Evolutionary conservation across 73 alveolate genomes (phyloP), one percentile per base, ranked within the genome.

Genomic region (Paramecium primaurelia): DNA sequence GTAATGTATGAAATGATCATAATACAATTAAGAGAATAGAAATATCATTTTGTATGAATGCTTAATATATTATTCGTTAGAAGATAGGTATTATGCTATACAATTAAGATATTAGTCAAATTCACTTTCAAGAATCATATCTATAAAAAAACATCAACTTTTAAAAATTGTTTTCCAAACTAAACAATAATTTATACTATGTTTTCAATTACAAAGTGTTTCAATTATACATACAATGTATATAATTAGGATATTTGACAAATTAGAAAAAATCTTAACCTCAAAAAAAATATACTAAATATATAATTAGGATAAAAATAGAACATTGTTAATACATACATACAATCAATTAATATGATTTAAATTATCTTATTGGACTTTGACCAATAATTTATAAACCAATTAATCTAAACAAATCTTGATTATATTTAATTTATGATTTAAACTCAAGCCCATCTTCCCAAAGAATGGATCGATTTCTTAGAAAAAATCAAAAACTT

Each of bases 361-460:
- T 64, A 16, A 64, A 64, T 32, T 34, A 64, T 32, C 47, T 32
- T 28, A 64, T 64, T 32, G 51, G 30, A 64, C 32, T 14, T 64
- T 28, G 9, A 28, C 51, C 18, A 22, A 32, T 64, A 64, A 25
- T 64, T 64, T 64, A 64, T 64, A 64, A 64, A 64, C 49, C 20
- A 6, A 64, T 32, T 64, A 28, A 28, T 34, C 45, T 32, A 64
- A 64, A 14, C 84, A 34, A 64, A 64, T 64, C 84, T 64, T 64
- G 84, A 64, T 64, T 64, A 64, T 64, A 64, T 64, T 64, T 32
- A 64, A 64, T 64, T 64, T 64, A 64, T 64, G 84, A 64, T 28
- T 64, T 64, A 64, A 64, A 64, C 84, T 25, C 12, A 28, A 64
- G 47, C 42, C 49, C 84, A 64, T 64, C 42, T 64, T 34, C 49